These are phyloP conservation scores for Suhomyces bribrorum DNA, from an alignment of 1,139 yeast genomes.

Conservation along the genomic window DNA sequence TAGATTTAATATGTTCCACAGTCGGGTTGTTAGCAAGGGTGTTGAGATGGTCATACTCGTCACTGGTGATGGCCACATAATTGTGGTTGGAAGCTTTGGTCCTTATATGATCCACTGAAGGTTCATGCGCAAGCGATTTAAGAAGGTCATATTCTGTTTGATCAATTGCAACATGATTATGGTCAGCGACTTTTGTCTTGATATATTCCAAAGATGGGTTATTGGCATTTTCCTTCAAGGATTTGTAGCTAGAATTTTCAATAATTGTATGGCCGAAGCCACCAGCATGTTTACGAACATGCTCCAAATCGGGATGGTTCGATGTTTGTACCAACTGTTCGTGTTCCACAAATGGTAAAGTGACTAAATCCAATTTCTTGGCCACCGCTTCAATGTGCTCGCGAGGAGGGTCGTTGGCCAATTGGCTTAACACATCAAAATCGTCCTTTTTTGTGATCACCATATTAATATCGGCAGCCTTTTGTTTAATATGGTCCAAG, in stretches of 20 bases:
- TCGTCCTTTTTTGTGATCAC: slow-evolving; percentile 1
- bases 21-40: slow-evolving; percentile 14
- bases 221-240: slow-evolving; percentile 13
- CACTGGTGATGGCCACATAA: slow-evolving; percentile 21
- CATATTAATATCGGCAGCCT: slow-evolving; percentile 6
- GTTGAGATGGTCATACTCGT: slow-evolving; percentile 19
- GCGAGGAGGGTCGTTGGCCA: slow-evolving; percentile 6
- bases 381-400: slow-evolving; percentile 7
- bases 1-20: slow-evolving; percentile 15
- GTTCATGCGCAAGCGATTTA: slow-evolving; percentile 8
- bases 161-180: slow-evolving; percentile 5
- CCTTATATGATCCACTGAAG: slow-evolving; percentile 15
- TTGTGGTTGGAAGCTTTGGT: slow-evolving; percentile 19
- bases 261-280: slow-evolving; percentile 21
- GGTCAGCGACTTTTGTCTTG: slow-evolving; percentile 12
- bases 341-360: slow-evolving; percentile 8
- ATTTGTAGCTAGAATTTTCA: slow-evolving; percentile 20
- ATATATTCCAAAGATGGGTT: slow-evolving; percentile 18
- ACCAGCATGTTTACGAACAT: slow-evolving; percentile 20
- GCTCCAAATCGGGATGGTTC: slow-evolving; percentile 11
- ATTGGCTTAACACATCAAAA: slow-evolving; percentile 1
- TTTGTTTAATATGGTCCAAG: slow-evolving; percentile 5
- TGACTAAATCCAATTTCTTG: slow-evolving; percentile 3
- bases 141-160: slow-evolving; percentile 7
- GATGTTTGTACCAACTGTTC: slow-evolving; percentile 3